Evolutionary conservation across 2,329 filamentous ascomycete species (phyloP).

Genomic region (Neodidymelliopsis sp.): DNA sequence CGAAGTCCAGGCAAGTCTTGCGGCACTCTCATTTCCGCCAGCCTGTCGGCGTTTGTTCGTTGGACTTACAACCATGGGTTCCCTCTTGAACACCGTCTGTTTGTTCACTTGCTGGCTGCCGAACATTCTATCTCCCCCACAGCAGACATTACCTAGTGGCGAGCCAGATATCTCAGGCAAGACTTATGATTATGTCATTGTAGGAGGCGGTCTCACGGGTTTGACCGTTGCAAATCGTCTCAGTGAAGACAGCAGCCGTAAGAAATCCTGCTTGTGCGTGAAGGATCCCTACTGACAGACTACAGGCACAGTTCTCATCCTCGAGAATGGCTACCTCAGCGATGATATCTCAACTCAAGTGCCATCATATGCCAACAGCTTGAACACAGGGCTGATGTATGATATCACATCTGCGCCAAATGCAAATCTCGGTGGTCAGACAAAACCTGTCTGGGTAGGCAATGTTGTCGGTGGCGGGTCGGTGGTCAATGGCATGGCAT

Average conservation of each 20-base stretch:
- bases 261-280: neutral
- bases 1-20: slow-evolving; percentile 3
- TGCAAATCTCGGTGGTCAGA: slow-evolving; percentile 21
- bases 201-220: slow-evolving; percentile 42
- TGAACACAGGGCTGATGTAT: slow-evolving; percentile 35
- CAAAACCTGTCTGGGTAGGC: slow-evolving; percentile 27
- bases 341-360: slow-evolving; percentile 34
- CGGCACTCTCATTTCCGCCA: slow-evolving; percentile 10
- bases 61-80: slow-evolving; percentile 17
- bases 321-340: slow-evolving; percentile 35
- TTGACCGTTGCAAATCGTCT: slow-evolving; percentile 41
- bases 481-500: slow-evolving; percentile 51
- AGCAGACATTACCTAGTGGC: slow-evolving; percentile 5
- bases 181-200: slow-evolving; percentile 43
- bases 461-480: slow-evolving; percentile 48
- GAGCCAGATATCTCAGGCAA: slow-evolving; percentile 24
- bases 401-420: slow-evolving; percentile 34
- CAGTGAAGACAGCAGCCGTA: slow-evolving; percentile 35
- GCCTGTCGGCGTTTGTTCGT: neutral
- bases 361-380: slow-evolving; percentile 30
- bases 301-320: slow-evolving; percentile 36
- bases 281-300: slow-evolving; percentile 2
- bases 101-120: slow-evolving; percentile 28
- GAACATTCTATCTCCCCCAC: slow-evolving; percentile 2
- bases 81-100: slow-evolving; percentile 20